Conservation (phyloP, 768 basidiomycete genomes). For the Mycena metata region DNA sequence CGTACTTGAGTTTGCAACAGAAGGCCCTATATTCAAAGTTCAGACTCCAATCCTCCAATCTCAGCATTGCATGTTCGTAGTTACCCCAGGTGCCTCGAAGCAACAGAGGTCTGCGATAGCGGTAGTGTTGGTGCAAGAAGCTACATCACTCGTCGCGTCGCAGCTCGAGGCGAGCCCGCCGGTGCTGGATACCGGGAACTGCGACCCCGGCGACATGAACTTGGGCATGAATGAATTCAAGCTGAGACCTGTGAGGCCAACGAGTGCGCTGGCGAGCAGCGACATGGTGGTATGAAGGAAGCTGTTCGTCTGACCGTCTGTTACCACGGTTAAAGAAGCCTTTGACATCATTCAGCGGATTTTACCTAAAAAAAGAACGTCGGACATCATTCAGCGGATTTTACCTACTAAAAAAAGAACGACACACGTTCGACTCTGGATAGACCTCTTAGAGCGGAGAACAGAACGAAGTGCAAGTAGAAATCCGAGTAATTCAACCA, state of each 20-base stretch:
- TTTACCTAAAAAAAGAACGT: not conserved
- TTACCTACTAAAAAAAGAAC: not conserved
- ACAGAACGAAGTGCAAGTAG: too few relatives aligned
- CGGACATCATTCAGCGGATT: too few relatives aligned
- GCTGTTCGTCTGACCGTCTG: not conserved
- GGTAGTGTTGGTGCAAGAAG: constrained; percentile 38
- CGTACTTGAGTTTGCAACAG: constrained; percentile 40
- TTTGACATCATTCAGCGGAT: not conserved
- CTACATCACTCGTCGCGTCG: not conserved
- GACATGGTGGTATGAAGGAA: constrained; percentile 10
- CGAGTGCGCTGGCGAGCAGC: constrained; percentile 10
- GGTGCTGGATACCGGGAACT: constrained; percentile 16
- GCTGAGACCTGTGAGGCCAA: constrained; percentile 7
- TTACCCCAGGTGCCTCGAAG: constrained; percentile 41
- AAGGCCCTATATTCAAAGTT: constrained; percentile 33
- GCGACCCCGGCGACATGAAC: not conserved
- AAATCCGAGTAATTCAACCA: too few relatives aligned
- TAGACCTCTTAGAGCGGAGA: too few relatives aligned
- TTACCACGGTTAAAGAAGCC: not conserved
- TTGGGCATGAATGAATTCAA: not conserved
- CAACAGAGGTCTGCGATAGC: constrained; percentile 37
- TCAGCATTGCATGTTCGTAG: not conserved
- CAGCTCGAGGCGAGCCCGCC: constrained; percentile 15
- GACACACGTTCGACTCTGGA: constrained; percentile 6
- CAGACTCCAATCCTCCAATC: not conserved